A percentile compares a stretch with the other conserved stretches of the same genome.
Conservation (phyloP, 2,329 filamentous ascomycete genomes). For the Fusarium fracticaudum region DNA sequence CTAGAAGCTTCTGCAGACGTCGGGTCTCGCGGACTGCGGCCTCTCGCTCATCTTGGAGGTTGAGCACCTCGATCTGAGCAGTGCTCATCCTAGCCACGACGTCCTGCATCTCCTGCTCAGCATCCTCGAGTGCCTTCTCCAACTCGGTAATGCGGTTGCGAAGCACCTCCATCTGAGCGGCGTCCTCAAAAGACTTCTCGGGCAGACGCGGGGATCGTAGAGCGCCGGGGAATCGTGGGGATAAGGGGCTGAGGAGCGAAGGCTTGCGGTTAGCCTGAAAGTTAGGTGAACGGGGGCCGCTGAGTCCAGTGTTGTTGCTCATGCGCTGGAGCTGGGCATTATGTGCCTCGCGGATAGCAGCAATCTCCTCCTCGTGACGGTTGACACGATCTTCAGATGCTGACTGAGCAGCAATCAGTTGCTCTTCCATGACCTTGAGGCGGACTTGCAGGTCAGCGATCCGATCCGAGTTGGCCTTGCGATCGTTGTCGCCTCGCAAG, state of each 20-base stretch:
- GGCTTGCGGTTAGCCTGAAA: conserved; percentile 46
- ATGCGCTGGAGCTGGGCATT: conserved; percentile 80
- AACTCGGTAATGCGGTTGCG: conserved; percentile 84
- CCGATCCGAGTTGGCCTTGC: conserved; percentile 79
- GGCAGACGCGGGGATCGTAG: conserved; percentile 58
- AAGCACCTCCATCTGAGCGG: conserved; percentile 77
- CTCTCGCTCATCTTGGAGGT: conserved; percentile 79
- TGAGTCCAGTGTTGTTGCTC: conserved; percentile 56
- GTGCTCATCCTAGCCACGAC: conserved; percentile 82
- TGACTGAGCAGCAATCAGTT: conserved; percentile 83
- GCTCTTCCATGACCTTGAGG: conserved; percentile 84
- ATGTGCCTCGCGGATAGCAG: conserved; percentile 78
- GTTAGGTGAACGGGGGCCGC: conserved; percentile 47
- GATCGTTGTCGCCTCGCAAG: conserved; percentile 82
- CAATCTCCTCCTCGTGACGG: conserved; percentile 87
- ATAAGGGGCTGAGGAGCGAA: conserved; percentile 50
- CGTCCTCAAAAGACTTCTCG: conserved; percentile 75
- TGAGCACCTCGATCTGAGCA: conserved; percentile 84
- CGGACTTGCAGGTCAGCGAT: conserved; percentile 86
- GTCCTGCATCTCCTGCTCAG: conserved; percentile 82
- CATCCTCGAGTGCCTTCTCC: conserved; percentile 71
- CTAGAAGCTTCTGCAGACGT: conserved; percentile 73
- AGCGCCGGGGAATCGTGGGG: conserved; percentile 48
- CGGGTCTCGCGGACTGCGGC: conserved; percentile 77
- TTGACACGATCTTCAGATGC: conserved; percentile 85